These are phyloP conservation scores for Epithele typhae DNA, from an alignment of 768 basidiomycete genomes.

Conservation along the genomic window DNA sequence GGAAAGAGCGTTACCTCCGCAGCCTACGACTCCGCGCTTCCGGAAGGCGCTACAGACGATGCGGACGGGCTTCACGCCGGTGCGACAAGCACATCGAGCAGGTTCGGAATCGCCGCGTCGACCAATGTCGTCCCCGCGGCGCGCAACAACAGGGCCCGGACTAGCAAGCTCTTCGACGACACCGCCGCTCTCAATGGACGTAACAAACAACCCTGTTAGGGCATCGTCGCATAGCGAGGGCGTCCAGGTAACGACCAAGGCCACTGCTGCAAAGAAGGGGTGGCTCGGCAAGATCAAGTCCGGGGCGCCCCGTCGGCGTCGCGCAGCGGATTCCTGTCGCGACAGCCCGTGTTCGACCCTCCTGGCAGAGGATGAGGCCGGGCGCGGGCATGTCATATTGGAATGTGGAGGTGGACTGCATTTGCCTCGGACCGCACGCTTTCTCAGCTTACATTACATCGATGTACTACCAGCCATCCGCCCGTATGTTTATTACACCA, in stretches of 20 bases:
- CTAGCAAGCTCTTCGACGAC: slow-evolving; percentile 26
- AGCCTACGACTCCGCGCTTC: slow-evolving; percentile 53
- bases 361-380: slow-evolving; percentile 5
- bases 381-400: background rate
- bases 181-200: slow-evolving; percentile 51
- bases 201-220: slow-evolving; percentile 65
- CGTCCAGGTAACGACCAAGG: too few relatives aligned
- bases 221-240: slow-evolving; percentile 7
- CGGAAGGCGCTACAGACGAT: slow-evolving; percentile 53
- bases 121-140: slow-evolving; percentile 53
- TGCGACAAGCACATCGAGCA: slow-evolving; percentile 48
- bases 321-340: slow-evolving; percentile 1
- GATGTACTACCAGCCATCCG: slow-evolving; percentile 12
- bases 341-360: slow-evolving; percentile 10
- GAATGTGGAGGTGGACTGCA: background rate
- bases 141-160: slow-evolving; percentile 30
- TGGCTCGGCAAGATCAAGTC: slow-evolving; percentile 73
- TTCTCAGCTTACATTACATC: slow-evolving; percentile 6
- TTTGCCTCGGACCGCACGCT: background rate
- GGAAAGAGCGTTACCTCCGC: slow-evolving; percentile 27
- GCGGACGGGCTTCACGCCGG: slow-evolving; percentile 71
- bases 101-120: slow-evolving; percentile 43
- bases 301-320: slow-evolving; percentile 13
- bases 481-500: slow-evolving; percentile 15
- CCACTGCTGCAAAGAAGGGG: slow-evolving; percentile 51